Conservation (phyloP, 805 yeast species). For the Candida ortonii region DNA sequence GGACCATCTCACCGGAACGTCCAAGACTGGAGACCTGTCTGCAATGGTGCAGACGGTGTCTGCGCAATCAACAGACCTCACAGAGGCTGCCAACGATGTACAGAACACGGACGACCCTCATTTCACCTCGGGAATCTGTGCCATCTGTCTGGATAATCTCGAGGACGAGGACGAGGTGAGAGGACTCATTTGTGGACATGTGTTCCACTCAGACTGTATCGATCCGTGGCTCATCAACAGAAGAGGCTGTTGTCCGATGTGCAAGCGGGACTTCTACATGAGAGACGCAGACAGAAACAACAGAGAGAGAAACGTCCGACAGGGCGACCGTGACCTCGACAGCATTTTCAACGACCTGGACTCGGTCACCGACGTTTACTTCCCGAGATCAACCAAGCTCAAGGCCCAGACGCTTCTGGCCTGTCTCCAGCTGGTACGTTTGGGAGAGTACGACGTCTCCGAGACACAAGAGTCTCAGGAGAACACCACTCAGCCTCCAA, state of each 20-base stretch:
- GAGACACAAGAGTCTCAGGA: slow-evolving; percentile 7
- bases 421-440: slow-evolving; percentile 17
- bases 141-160: slow-evolving; percentile 69
- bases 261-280: slow-evolving; percentile 65
- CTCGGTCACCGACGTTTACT: slow-evolving; percentile 14
- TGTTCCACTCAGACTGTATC: slow-evolving; percentile 73
- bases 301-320: slow-evolving; percentile 6
- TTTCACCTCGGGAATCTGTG: slow-evolving; percentile 68
- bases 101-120: slow-evolving; percentile 34
- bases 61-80: slow-evolving; percentile 9
- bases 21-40: no score
- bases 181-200: slow-evolving; percentile 78
- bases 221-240: slow-evolving; percentile 79
- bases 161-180: slow-evolving; percentile 64
- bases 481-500: slow-evolving; percentile 24
- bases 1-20: no score
- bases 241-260: slow-evolving; percentile 80
- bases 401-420: slow-evolving; percentile 28
- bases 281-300: slow-evolving; percentile 27
- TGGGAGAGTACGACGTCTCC: slow-evolving; percentile 12
- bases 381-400: slow-evolving; percentile 26
- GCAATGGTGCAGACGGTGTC: no score
- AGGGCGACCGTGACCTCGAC: slow-evolving; percentile 24
- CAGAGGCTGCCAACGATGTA: slow-evolving; percentile 4
- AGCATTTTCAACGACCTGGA: slow-evolving; percentile 25